Evolutionary conservation across 805 yeast species (phyloP), one percentile per base, ranked within the genome.

Genomic region (Candida berthetii): DNA sequence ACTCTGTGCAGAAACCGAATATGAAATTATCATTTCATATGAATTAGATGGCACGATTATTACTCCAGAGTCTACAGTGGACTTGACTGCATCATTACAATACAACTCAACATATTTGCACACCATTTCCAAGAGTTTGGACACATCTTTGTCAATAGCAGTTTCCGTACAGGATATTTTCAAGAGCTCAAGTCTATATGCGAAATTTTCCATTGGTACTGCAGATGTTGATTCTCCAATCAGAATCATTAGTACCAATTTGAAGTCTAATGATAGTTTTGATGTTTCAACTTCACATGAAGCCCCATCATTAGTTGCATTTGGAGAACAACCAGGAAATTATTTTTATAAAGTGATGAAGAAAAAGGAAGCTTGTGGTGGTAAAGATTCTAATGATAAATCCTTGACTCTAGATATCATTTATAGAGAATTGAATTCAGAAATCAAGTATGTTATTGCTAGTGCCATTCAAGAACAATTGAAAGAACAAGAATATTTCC

Each of bases 161-260:
- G 93, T 85, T 1, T 79, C 87, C 3, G 95, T 85, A 2, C 91
- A 85, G 52, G 96, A 87, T 56, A 78, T 81, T 10, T 85, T 85
- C 65, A 75, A 78, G 47, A 58, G 73, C 3, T 57, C 72, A 15
- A 62, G 68, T 24, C 61, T 86, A 1, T 81, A 75, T 48, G 78
- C 88, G 5, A 82, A 80, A 49, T 87, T 84, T 54, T 76, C 82
- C 13, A 69, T 86, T 36, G 82, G 86, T 16, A 71, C 89, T 4
- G 66, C 82, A 1, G 68, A 70, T 20, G 42, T 66, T 0, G 60
- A 62, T 8, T 51, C 58, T 4, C 95, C 93, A 0, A 66, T 82
- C 2, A 62, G 84, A 41, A 59, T 85, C 6, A 50, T 68, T 3
- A 53, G 63, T 6, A 78, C 76, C 17, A 57, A 60, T 3, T 63